Base-by-base conservation (phyloP, 2,329 filamentous ascomycete genomes). In the Colletotrichum liaoningense region DNA sequence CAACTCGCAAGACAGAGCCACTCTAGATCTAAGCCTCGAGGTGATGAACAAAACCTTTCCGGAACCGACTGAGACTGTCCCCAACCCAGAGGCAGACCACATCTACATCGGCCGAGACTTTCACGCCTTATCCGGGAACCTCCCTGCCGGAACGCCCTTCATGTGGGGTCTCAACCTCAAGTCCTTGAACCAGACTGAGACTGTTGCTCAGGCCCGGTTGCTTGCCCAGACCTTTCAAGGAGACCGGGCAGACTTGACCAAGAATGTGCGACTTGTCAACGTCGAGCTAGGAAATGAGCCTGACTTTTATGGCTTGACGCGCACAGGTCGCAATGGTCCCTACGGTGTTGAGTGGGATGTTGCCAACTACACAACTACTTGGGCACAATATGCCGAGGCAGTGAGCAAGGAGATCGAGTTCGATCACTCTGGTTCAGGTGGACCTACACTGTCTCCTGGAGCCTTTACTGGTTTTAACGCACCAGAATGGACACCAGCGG, bases 131-230 rank as follows among this genome's bases (percentile, higher is more conserved):
- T 67, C 64, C 2, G 64, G 64, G 16, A 67, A 59, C 4, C 54
- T 67, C 1, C 54, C 63, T 2, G 54, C 55, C 5, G 63, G 54
- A 5, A 58, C 54, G 54, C 55, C 63, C 4, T 59, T 67, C 35
- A 52, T 58, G 55, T 67, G 63, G 52, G 54, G 63, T 12, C 33
- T 67, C 38, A 67, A 67, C 19, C 35, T 67, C 24, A 67, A 67
- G 26, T 12, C 55, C 6, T 28, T 67, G 19, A 52, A 58, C 35
- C 52, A 58, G 11, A 58, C 24, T 16, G 54, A 67, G 24, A 67
- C 55, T 1, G 55, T 58, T 4, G 35, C 54, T n/a, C 55, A 67
- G 6, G 63, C 55, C 28, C 55, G 24, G 3, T n/a, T 67, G 4
- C 26, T 67, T 8, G 63, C 54, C 16, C 54, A 57, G 24, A 16